Evolutionary conservation across 805 yeast species (phyloP), one percentile per base, ranked within the genome.

Genomic region (Saccharomycopsis sp.): DNA sequence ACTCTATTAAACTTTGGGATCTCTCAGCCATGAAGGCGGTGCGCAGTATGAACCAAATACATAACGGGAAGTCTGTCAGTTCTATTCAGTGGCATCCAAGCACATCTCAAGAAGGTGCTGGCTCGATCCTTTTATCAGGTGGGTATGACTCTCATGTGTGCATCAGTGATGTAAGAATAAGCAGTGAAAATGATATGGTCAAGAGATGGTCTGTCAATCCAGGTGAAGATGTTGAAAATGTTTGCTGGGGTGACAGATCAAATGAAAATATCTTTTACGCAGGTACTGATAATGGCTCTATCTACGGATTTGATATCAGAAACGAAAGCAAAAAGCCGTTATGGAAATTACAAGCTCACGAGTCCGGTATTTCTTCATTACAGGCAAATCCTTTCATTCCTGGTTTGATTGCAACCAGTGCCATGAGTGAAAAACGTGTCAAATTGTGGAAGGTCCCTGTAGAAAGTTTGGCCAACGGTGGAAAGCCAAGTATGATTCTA

Each of bases 331-430:
- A 77, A 58, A 79, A 79, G 63, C 91, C 97, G 18, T 66, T 92
- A 34, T 94, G 99, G 99, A 89, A 96, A 1, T 77, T 94, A 64
- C 97, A 94, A 71, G 98, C 98, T 1, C 99, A 94, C 70, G 98
- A 94, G 73, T 81, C 96, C 1, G 97, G 96, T 61, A 86, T 94
- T 61, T 86, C 97, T 2, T 78, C 92, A 1, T 78, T 94, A 64
- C 86, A 85, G 64, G 79, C 85, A 41, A 91, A 89, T 72, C 68
- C 69, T 24, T 80, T 75, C 67, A 69, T 90, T 34, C 84, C 85
- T 24, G 94, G 92, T 18, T 73, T 89, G 77, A 71, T 94, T 67
- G 82, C 84, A 23, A 89, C 98, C 1, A 85, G 94, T 54, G 96
- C 97, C 3, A 87, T 88, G 91, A 89, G 91, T 57, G 99, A 94